Percentiles rank a stretch among this genome's conserved stretches.
phyloP scores from a whole-genome alignment of 306 rosid genomes.

The Dalbergia oliveri region DNA sequence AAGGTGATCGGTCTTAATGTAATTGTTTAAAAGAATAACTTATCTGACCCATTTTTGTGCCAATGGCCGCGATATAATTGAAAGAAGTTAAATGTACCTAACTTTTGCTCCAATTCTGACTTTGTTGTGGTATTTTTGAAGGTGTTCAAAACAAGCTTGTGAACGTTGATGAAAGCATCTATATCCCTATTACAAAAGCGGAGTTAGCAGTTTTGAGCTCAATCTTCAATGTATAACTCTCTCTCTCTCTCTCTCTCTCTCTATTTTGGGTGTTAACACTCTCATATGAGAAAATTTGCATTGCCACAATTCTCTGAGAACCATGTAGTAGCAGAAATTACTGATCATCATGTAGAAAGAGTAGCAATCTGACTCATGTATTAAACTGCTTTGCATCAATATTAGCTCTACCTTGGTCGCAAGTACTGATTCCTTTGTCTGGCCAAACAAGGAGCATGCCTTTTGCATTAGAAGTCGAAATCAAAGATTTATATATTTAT shows the following conservation, averaged over 20 bases:
- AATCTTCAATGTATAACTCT: slow-evolving; percentile 75
- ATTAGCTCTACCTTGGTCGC: neutral
- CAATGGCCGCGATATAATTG: slow-evolving; percentile 7
- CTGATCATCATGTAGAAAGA: slow-evolving; percentile 7
- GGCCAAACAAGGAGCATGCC: slow-evolving; percentile 29
- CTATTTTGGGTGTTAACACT: too few species aligned
- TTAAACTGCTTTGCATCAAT: neutral
- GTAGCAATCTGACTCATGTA: slow-evolving; percentile 1
- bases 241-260: neutral
- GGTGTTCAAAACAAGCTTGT: slow-evolving; percentile 88
- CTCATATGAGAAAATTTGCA: neutral
- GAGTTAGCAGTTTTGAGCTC: slow-evolving; percentile 80
- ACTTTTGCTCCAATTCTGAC: slow-evolving; percentile 36
- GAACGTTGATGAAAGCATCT: slow-evolving; percentile 77
- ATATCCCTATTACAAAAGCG: slow-evolving; percentile 81
- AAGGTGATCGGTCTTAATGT: slow-evolving; percentile 26
- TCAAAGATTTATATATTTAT: slow-evolving; percentile 11
- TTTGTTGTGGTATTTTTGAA: slow-evolving; percentile 46
- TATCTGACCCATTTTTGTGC: slow-evolving; percentile 26
- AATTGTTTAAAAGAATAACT: slow-evolving; percentile 10
- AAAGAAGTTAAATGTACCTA: neutral
- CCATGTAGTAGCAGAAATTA: slow-evolving; percentile 4
- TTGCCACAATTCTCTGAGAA: slow-evolving; percentile 17
- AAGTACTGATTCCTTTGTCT: neutral
- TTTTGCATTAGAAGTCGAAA: neutral